Percentiles rank a stretch among this genome's conserved stretches.
These are phyloP conservation scores for Entomortierella lignicola DNA, from an alignment of 192 early-diverging fungal genomes.

Conservation along the genomic window DNA sequence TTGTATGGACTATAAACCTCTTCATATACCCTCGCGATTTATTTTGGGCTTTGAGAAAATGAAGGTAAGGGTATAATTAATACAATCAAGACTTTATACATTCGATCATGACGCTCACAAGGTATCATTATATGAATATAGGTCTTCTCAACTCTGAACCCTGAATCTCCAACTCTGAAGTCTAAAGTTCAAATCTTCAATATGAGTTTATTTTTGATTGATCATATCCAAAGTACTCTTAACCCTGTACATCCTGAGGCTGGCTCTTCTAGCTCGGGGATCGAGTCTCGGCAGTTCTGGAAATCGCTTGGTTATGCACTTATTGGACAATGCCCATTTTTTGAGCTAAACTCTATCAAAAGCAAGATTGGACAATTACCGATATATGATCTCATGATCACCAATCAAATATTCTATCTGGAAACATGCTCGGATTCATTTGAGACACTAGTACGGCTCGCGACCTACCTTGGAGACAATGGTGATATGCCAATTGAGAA, in stretches of 20 bases:
- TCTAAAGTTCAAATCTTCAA: slow-evolving; percentile 63
- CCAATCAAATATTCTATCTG: slow-evolving; percentile 68
- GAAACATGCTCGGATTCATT: slow-evolving; percentile 79
- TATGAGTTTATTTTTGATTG: slow-evolving; percentile 63
- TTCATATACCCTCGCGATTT: slow-evolving; percentile 61
- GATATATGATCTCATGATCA: slow-evolving; percentile 61
- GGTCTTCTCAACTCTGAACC: slow-evolving; percentile 66
- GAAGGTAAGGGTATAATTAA: slow-evolving; percentile 60
- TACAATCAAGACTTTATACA: no score
- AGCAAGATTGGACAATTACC: slow-evolving; percentile 43
- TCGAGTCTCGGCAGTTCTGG: slow-evolving; percentile 46
- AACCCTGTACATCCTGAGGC: slow-evolving; percentile 38
- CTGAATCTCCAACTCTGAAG: slow-evolving; percentile 70
- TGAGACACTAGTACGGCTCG: slow-evolving; percentile 63
- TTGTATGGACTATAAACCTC: slow-evolving; percentile 70
- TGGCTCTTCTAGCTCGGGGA: slow-evolving; percentile 2
- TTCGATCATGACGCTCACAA: neutral
- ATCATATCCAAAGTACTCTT: slow-evolving; percentile 53
- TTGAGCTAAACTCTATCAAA: slow-evolving; percentile 44
- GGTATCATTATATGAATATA: slow-evolving; percentile 5
- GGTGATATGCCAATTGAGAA: slow-evolving; percentile 46
- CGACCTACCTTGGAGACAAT: slow-evolving; percentile 58
- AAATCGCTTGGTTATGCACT: slow-evolving; percentile 26
- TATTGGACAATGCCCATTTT: slow-evolving; percentile 46
- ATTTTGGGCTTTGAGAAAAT: slow-evolving; percentile 66